These are phyloP conservation scores for Fusarium continuum DNA, from an alignment of 2,329 filamentous ascomycete genomes.

Conservation along the genomic window DNA sequence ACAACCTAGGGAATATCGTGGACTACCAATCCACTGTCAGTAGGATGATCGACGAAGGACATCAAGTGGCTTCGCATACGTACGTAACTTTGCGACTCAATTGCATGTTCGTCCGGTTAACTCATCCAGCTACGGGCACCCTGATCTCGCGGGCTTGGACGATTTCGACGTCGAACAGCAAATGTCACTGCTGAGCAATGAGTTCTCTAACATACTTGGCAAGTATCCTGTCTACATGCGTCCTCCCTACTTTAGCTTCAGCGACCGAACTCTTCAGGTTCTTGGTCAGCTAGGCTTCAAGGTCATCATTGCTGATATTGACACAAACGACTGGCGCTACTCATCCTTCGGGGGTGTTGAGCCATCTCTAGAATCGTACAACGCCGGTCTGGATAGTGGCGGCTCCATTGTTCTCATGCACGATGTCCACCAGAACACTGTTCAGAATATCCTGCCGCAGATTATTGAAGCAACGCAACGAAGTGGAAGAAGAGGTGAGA, in stretches of 20 bases:
- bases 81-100: neutral
- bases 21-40: constrained; percentile 11
- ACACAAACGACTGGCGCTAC: constrained; percentile 21
- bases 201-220: constrained; percentile 7
- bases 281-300: constrained; percentile 12
- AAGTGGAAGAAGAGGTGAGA: constrained; percentile 14
- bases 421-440: constrained; percentile 14
- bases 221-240: constrained; percentile 24
- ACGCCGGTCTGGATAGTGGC: neutral
- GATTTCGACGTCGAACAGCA: constrained; percentile 16
- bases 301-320: constrained; percentile 26
- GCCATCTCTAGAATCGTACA: neutral
- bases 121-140: neutral
- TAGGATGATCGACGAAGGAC: constrained; percentile 11
- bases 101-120: neutral
- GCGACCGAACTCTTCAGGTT: neutral
- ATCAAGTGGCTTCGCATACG: constrained; percentile 21
- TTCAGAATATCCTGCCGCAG: constrained; percentile 6
- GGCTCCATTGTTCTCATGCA: constrained; percentile 27
- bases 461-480: neutral
- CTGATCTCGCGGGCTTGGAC: constrained; percentile 1
- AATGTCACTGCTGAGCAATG: constrained; percentile 1
- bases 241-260: constrained; percentile 25
- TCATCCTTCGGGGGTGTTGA: constrained; percentile 6
- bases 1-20: constrained; percentile 7